phyloP scores from a whole-genome alignment of 2,329 filamentous ascomycete species.

The Xylaria digitata region DNA sequence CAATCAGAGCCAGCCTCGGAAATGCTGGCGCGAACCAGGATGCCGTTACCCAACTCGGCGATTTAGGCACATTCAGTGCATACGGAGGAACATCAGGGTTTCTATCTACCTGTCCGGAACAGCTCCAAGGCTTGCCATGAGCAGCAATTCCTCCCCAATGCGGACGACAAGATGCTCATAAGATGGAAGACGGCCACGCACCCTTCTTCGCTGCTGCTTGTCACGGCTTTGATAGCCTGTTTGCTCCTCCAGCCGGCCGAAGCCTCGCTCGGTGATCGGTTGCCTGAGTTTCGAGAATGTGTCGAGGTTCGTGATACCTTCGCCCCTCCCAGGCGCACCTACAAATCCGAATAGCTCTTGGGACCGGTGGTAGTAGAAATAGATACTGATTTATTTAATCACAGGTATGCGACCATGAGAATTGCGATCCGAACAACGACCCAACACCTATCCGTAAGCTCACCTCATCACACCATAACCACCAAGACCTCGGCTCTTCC shows the following conservation, averaged over 20 bases:
- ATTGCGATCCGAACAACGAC: constrained; percentile 74
- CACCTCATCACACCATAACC: constrained; percentile 28
- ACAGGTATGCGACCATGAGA: constrained; percentile 82
- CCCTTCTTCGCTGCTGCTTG: constrained; percentile 33
- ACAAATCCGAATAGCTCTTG: background rate
- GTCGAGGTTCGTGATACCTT: constrained; percentile 71
- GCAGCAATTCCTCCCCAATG: constrained; percentile 27
- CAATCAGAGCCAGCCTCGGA: too few species aligned
- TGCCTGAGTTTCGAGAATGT: constrained; percentile 89
- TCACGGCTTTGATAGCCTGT: constrained; percentile 54
- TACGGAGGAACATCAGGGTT: too few species aligned
- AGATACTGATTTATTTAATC: constrained; percentile 1
- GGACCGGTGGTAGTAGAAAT: background rate
- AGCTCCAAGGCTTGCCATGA: constrained; percentile 26
- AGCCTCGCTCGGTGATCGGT: constrained; percentile 84
- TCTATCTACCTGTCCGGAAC: background rate
- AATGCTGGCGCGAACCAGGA: too few species aligned
- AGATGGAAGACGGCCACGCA: constrained; percentile 37
- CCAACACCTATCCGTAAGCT: constrained; percentile 76
- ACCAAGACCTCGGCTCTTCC: background rate
- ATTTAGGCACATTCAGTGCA: too few species aligned
- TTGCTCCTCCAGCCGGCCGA: constrained; percentile 57
- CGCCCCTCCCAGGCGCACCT: background rate
- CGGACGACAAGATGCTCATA: constrained; percentile 43
- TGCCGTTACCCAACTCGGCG: too few species aligned